A percentile compares a stretch with the other conserved stretches of the same genome.
Evolutionary conservation across 768 basidiomycete genomes (phyloP).

Genomic region (Floccularia luteovirens): DNA sequence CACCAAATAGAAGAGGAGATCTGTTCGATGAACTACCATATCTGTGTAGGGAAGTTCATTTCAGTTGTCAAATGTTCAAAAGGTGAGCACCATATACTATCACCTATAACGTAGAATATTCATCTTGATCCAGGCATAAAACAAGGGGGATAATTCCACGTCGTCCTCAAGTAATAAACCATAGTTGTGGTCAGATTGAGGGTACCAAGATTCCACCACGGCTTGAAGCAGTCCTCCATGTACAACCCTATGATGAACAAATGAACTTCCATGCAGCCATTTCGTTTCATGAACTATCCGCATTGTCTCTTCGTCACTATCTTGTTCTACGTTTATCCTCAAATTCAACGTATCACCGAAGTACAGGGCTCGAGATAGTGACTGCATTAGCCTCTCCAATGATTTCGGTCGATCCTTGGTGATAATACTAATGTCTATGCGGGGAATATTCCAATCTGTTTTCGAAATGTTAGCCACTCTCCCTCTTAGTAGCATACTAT

Average conservation of each 20-base stretch:
- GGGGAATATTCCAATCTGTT: conserved; percentile 69
- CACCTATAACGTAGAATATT: conserved; percentile 70
- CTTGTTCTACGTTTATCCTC: conserved; percentile 71
- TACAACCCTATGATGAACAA: conserved; percentile 66
- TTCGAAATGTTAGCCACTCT: background rate
- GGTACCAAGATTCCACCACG: conserved; percentile 89
- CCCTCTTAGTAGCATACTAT: background rate
- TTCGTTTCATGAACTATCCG: conserved; percentile 35
- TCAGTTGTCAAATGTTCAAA: no score
- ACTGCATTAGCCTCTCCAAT: conserved; percentile 56
- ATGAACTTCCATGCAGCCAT: conserved; percentile 57
- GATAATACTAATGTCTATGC: conserved; percentile 64
- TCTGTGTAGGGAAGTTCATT: conserved; percentile 30
- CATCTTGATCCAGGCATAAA: conserved; percentile 85
- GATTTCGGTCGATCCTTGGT: conserved; percentile 74
- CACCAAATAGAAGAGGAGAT: conserved; percentile 56
- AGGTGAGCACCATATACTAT: conserved; percentile 3
- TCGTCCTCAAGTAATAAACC: conserved; percentile 83
- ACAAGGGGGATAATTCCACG: conserved; percentile 75
- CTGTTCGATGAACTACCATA: conserved; percentile 38
- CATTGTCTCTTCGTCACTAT: conserved; percentile 56
- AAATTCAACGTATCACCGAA: conserved; percentile 64
- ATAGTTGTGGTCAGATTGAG: conserved; percentile 62
- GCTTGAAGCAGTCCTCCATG: conserved; percentile 77
- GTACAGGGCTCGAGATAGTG: conserved; percentile 49